Percentiles rank a stretch among this genome's conserved stretches.
Evolutionary conservation across 176 grass and related monocot genomes (phyloP).

Genomic region (Lolium multiflorum): DNA sequence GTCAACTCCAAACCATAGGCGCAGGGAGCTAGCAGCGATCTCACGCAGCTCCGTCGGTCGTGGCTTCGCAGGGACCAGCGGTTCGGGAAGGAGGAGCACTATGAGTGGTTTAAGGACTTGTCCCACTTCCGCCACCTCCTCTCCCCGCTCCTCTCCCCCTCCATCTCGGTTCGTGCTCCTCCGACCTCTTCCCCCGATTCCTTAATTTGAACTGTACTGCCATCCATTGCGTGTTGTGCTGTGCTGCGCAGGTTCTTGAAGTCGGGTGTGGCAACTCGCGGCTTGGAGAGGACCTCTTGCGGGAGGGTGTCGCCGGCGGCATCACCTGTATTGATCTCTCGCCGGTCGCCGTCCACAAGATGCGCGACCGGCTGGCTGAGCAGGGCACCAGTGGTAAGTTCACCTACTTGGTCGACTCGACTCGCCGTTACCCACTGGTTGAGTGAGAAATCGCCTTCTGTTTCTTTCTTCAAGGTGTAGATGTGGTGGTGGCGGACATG

Average conservation of each 20-base stretch:
- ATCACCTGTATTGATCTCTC: slow-evolving; percentile 89
- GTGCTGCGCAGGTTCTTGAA: slow-evolving; percentile 62
- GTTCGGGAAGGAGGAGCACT: slow-evolving; percentile 92
- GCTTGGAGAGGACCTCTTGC: slow-evolving; percentile 71
- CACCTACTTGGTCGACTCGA: not conserved
- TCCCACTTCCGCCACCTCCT: slow-evolving; percentile 96
- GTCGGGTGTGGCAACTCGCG: slow-evolving; percentile 87
- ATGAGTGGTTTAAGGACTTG: slow-evolving; percentile 94
- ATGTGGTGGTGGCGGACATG: slow-evolving; percentile 87
- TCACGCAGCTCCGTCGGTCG: slow-evolving; percentile 5
- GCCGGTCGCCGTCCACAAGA: slow-evolving; percentile 68
- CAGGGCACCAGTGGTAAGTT: slow-evolving; percentile 57
- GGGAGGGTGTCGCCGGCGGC: slow-evolving; percentile 70
- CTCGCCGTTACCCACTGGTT: not conserved
- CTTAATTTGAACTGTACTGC: not conserved
- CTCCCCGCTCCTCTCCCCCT: slow-evolving; percentile 72
- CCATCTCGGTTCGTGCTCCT: slow-evolving; percentile 56
- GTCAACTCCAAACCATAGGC: not conserved
- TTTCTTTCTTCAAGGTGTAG: slow-evolving; percentile 52
- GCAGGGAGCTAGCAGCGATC: not conserved
- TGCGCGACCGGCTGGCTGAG: slow-evolving; percentile 59
- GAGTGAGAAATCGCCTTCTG: not conserved
- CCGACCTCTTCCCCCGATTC: not conserved
- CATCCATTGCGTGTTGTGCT: not conserved
- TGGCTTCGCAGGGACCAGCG: slow-evolving; percentile 73